Base-by-base conservation (phyloP, 768 basidiomycete genomes). In the Suillus americanus region DNA sequence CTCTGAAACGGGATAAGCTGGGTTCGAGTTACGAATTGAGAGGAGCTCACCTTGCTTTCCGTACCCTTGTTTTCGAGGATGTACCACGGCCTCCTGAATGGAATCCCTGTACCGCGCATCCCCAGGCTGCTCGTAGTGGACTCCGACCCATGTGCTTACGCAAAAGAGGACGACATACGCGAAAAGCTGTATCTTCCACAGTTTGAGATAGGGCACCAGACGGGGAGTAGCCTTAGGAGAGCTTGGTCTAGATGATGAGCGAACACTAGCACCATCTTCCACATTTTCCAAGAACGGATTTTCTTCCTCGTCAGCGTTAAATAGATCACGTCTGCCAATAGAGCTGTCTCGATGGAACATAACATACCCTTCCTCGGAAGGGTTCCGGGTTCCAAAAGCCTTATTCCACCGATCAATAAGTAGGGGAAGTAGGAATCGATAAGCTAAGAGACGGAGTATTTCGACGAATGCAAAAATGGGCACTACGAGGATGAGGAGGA, bases 1-100 rank as follows among this genome's bases (percentile, higher is more conserved):
- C 45, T 79, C 76, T 59, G 28, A 28, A 28, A 7, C 18, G 5
- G 18, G 18, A 20, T 59, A 30, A 59, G 40, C 6, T 41, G 18
- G 3, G 18, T 59, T 59, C 18, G 5, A 59, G 13, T 18, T 28
- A 41, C 6, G 10, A 20, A 10, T 28, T 41, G 6, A 6, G 10
- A 57, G 12, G 57, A 59, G 40, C 62, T 33, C 9, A 56, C 64
- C 64, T 48, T 65, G 64, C 16, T 53, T 65, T 28, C 16, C 64
- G 25, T 65, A 64, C 8, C 64, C 64, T 40, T 64, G 30, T 37
- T 13, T 38, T 64, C 53, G 40, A 30, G 64, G 64, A 55, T 54
- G 41, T n/a, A 35, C 40, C 13, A 64, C 50, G 20, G 64, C 64
- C 8, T 13, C 8, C 16, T 56, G n/a, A 16, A 64, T 54, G 13